Evolutionary conservation across 495 filamentous ascomycete species (phyloP), one percentile per base, ranked within the genome.

Genomic region (Xylaria venustula): DNA sequence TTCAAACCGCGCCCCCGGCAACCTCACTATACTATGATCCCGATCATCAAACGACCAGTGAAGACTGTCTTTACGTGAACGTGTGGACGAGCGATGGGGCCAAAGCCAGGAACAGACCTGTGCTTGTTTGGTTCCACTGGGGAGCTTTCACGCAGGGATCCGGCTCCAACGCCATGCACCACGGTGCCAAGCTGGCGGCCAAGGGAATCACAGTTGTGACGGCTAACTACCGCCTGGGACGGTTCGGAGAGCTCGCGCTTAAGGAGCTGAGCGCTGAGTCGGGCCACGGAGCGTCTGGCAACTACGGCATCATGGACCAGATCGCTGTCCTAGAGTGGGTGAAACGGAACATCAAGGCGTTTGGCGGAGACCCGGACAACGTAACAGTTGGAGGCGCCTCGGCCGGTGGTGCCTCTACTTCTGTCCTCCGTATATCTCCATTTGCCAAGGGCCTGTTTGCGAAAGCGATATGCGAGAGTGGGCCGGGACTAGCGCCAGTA

Each of bases 331-430:
- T 91, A 12, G 70, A 87, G 34, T 90, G 89, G 89, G 78, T 90
- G 9, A 79, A 87, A 60, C 72, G 81, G 52, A 76, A 90, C 59
- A 89, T 90, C 51, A 68, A 74, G 42, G 68, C 79, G 0, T 90
- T 90, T 64, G 87, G 87, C 6, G 88, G 88, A 3, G 80, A 88
- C 64, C 71, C 79, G 0, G 64, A 71, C 6, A 68, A 73, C 46
- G 81, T 90, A 11, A 90, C 88, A 1, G 80, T 88, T 7, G 80
- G 83, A 71, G 88, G 88, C 19, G 83, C 88, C 60, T 85, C 81
- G 19, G 86, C 87, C 1, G 88, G 88, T 12, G 86, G 75, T 7
- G 5, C 4, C 11, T 4, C 30, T 34, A 4, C 11, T 4, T 4
- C 5, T 34, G 5, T 34, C 30, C 11, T 34, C 5, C 4, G 4